These are phyloP conservation scores for Aegilops speltoides DNA, from an alignment of 176 grass and related monocot species.

Conservation along the genomic window DNA sequence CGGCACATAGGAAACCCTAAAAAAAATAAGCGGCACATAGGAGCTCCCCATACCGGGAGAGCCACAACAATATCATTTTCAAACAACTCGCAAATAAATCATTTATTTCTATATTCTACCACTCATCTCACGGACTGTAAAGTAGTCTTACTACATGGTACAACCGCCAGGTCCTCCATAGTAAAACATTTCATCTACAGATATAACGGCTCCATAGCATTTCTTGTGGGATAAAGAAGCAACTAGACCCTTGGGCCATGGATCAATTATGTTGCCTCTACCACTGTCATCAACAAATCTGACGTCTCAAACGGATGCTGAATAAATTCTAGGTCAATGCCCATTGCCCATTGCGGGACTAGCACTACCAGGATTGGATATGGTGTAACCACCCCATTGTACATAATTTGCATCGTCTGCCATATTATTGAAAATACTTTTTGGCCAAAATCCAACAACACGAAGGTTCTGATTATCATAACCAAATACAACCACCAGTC, in stretches of 20 bases:
- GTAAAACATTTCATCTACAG: constrained; percentile 11
- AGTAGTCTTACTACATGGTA: not conserved
- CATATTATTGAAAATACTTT: not conserved
- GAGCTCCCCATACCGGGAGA: not conserved
- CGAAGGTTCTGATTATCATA: not conserved
- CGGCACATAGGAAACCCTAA: no score
- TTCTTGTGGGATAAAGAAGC: not conserved
- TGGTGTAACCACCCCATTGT: not conserved
- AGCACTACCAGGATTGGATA: not conserved
- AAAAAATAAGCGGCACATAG: no score
- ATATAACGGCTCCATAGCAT: not conserved
- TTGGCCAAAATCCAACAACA: not conserved
- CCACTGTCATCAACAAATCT: not conserved
- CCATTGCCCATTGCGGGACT: constrained; percentile 8
- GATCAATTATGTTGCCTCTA: not conserved
- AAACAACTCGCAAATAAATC: not conserved
- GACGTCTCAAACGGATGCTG: not conserved
- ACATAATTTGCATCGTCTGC: not conserved
- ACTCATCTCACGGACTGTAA: not conserved
- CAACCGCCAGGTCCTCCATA: constrained; percentile 32
- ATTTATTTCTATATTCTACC: not conserved
- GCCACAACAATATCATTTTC: not conserved
- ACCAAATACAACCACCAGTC: not conserved
- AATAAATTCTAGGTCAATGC: not conserved
- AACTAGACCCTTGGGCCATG: not conserved